These are phyloP conservation scores for Aspergillus awamori DNA, from an alignment of 2,329 filamentous ascomycete species.

Conservation along the genomic window DNA sequence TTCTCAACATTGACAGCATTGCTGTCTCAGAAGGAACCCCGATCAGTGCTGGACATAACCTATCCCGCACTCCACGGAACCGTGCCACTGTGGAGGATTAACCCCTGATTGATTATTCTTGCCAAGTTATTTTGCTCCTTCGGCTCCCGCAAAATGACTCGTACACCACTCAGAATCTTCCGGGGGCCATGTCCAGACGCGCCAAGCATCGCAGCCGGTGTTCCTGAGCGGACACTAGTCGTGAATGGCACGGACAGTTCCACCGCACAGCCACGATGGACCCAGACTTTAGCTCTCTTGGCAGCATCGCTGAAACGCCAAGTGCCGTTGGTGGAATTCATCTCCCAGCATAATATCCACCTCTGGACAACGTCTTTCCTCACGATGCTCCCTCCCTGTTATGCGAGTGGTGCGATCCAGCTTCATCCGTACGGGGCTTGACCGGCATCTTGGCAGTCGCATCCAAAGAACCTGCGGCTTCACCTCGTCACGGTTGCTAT, in stretches of 20 bases:
- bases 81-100: too few species aligned
- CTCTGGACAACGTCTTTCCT: background rate
- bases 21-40: too few species aligned
- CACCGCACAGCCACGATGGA: slow-evolving; percentile 9
- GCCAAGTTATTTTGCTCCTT: too few species aligned
- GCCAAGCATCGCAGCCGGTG: background rate
- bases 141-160: too few species aligned
- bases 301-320: slow-evolving; percentile 17
- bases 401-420: background rate
- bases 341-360: slow-evolving; percentile 7
- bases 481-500: background rate
- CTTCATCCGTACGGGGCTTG: background rate
- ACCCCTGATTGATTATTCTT: too few species aligned
- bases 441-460: slow-evolving; percentile 2
- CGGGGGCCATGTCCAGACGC: background rate
- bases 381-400: background rate
- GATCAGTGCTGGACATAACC: too few species aligned
- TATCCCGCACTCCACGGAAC: too few species aligned
- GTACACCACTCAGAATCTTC: too few species aligned
- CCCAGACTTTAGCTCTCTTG: slow-evolving; percentile 12
- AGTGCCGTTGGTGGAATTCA: slow-evolving; percentile 16
- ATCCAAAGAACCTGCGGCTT: background rate
- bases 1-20: too few species aligned
- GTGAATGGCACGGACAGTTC: background rate
- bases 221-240: background rate